Conservation (phyloP, 2,329 filamentous ascomycete species). For the Paecilomyces niveus region DNA sequence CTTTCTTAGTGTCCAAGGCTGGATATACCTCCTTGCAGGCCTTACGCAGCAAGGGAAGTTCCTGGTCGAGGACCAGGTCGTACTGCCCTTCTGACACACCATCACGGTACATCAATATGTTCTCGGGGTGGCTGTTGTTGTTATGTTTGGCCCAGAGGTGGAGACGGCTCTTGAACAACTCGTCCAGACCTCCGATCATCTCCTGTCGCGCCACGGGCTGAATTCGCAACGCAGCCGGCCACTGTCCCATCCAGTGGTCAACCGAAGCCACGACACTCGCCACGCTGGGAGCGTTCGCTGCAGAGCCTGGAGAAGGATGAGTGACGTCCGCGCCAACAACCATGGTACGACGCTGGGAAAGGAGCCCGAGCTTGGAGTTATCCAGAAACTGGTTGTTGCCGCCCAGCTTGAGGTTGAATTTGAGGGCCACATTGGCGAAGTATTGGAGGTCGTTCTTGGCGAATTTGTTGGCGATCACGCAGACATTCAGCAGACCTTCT, state of each 20-base stretch:
- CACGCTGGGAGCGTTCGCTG: slow-evolving; percentile 59
- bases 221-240: slow-evolving; percentile 65
- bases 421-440: slow-evolving; percentile 65
- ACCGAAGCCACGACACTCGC: slow-evolving; percentile 74
- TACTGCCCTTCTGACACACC: slow-evolving; percentile 88
- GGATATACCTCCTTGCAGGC: slow-evolving; percentile 59
- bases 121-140: slow-evolving; percentile 51
- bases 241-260: slow-evolving; percentile 65
- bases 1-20: slow-evolving; percentile 37
- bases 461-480: slow-evolving; percentile 51
- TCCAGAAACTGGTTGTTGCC: slow-evolving; percentile 62
- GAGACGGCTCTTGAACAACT: slow-evolving; percentile 59
- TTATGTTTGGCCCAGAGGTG: slow-evolving; percentile 58
- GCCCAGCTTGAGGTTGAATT: slow-evolving; percentile 74
- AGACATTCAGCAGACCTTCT: slow-evolving; percentile 63
- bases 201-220: slow-evolving; percentile 58
- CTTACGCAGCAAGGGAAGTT: slow-evolving; percentile 50
- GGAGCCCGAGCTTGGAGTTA: slow-evolving; percentile 47
- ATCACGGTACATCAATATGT: slow-evolving; percentile 80
- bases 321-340: slow-evolving; percentile 84
- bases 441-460: slow-evolving; percentile 40
- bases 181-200: slow-evolving; percentile 59
- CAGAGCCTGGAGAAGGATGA: slow-evolving; percentile 66
- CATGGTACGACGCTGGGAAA: slow-evolving; percentile 68
- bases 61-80: slow-evolving; percentile 56